Conservation (phyloP, 495 filamentous ascomycete genomes). For the Aspergillus incahuasiensis region DNA sequence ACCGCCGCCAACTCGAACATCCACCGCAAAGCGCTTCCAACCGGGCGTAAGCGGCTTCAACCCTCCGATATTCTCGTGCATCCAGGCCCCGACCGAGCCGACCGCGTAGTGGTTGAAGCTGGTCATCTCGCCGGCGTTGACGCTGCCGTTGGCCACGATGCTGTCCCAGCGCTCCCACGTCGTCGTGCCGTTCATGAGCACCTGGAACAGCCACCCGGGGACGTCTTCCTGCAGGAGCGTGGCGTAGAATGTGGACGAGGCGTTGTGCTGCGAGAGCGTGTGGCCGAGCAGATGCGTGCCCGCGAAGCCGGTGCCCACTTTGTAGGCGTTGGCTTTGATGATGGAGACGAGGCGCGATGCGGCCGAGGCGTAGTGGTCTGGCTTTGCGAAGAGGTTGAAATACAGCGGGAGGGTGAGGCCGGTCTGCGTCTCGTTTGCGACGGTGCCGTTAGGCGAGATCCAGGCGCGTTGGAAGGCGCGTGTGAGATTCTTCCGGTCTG, state of each 20-base stretch:
- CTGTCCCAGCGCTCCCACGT: constrained; percentile 57
- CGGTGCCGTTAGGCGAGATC: constrained; percentile 30
- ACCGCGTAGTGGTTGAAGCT: constrained; percentile 53
- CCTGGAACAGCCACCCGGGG: constrained; percentile 49
- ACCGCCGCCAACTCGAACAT: constrained; percentile 7
- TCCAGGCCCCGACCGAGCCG: constrained; percentile 35
- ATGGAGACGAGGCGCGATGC: not conserved
- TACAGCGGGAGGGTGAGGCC: constrained; percentile 38
- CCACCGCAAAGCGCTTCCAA: constrained; percentile 10
- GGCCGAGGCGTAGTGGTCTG: not conserved
- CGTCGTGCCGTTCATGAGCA: constrained; percentile 48
- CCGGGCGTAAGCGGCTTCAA: constrained; percentile 11
- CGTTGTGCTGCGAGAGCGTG: constrained; percentile 34
- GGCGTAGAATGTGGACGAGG: constrained; percentile 27
- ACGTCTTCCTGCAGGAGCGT: constrained; percentile 36
- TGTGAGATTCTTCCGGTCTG: constrained; percentile 24
- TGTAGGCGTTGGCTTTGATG: constrained; percentile 9
- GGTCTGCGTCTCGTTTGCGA: constrained; percentile 48
- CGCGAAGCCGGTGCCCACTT: constrained; percentile 51
- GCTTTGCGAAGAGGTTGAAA: constrained; percentile 35
- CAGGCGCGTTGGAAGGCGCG: constrained; percentile 38
- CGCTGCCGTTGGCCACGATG: constrained; percentile 42
- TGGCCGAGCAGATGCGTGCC: constrained; percentile 48
- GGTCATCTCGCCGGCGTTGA: constrained; percentile 52
- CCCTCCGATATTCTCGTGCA: constrained; percentile 26